These are phyloP conservation scores for Hypoxylon fuscum DNA, from an alignment of 495 filamentous ascomycete genomes.

Conservation along the genomic window DNA sequence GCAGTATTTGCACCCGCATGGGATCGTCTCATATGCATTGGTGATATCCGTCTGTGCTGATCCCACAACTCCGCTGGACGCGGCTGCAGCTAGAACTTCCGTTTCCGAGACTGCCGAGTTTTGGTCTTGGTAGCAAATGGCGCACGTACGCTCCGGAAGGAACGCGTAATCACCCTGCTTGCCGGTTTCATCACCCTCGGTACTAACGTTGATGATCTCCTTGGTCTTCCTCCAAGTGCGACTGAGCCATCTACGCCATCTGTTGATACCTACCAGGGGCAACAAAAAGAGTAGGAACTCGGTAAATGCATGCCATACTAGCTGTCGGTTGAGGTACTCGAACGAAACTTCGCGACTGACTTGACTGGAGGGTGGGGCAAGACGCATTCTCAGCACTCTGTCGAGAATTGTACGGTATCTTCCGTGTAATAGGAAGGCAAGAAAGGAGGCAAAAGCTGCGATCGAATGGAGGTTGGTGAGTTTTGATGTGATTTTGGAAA, in stretches of 20 bases:
- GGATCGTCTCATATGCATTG: conserved; percentile 92
- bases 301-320: conserved; percentile 99
- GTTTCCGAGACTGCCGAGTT: conserved; percentile 76
- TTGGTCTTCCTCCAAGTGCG: conserved; percentile 82
- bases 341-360: conserved; percentile 91
- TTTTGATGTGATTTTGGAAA: conserved; percentile 73
- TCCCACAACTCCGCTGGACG: conserved; percentile 77
- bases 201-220: conserved; percentile 61
- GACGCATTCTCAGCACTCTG: conserved; percentile 82
- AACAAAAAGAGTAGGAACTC: conserved; percentile 97
- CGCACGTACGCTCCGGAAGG: conserved; percentile 92
- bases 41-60: conserved; percentile 94
- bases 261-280: conserved; percentile 88
- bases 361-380: conserved; percentile 82
- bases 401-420: conserved; percentile 91
- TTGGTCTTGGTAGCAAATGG: conserved; percentile 96
- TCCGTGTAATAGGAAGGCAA: conserved; percentile 89
- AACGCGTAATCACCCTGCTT: conserved; percentile 81
- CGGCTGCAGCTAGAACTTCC: conserved; percentile 70
- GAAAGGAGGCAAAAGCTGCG: conserved; percentile 83
- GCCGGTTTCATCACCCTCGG: conserved; percentile 53
- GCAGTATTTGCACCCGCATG: conserved; percentile 94
- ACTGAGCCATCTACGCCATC: conserved; percentile 90
- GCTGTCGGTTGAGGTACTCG: conserved; percentile 95
- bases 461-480: conserved; percentile 77